Percentiles rank a stretch among this genome's conserved stretches.
phyloP scores from a whole-genome alignment of 768 basidiomycete genomes.

The Amanita molliuscula region DNA sequence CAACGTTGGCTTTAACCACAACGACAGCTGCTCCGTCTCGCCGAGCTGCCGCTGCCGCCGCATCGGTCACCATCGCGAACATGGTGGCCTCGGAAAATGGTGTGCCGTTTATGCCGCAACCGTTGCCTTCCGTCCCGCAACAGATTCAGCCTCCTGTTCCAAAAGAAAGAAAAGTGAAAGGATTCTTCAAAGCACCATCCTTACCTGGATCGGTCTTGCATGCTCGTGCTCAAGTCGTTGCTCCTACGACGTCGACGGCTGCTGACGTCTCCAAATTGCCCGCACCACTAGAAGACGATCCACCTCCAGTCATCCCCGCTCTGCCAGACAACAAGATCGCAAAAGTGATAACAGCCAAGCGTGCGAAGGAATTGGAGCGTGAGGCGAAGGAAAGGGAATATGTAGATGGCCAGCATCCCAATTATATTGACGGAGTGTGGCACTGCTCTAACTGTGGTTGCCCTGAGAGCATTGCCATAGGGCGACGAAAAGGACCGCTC shows the following conservation, averaged over 20 bases:
- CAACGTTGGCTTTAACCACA: constrained; percentile 54
- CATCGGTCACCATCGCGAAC: constrained; percentile 76
- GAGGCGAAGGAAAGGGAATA: constrained; percentile 81
- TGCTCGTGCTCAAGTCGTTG: constrained; percentile 47
- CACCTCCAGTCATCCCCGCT: constrained; percentile 21
- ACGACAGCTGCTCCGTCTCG: constrained; percentile 62
- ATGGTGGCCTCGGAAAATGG: constrained; percentile 92
- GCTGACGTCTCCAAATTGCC: constrained; percentile 48
- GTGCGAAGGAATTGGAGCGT: constrained; percentile 64
- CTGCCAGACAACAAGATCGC: constrained; percentile 38
- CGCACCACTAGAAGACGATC: constrained; percentile 52
- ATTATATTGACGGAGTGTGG: constrained; percentile 81
- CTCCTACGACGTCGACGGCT: constrained; percentile 60
- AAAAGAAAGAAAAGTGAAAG: constrained; percentile 27
- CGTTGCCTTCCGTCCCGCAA: constrained; percentile 23
- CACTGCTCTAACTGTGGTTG: constrained; percentile 94
- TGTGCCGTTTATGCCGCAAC: constrained; percentile 42
- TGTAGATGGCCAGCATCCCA: constrained; percentile 73
- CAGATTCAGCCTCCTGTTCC: constrained; percentile 17
- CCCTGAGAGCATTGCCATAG: constrained; percentile 78
- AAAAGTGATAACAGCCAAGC: constrained; percentile 44
- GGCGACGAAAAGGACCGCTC: constrained; percentile 79
- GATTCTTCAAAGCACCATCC: constrained; percentile 64
- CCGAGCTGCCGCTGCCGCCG: constrained; percentile 80
- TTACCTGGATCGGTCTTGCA: constrained; percentile 44